A percentile compares a stretch with the other conserved stretches of the same genome.
phyloP scores from a whole-genome alignment of 768 basidiomycete genomes.

The Leccinellum luteum region DNA sequence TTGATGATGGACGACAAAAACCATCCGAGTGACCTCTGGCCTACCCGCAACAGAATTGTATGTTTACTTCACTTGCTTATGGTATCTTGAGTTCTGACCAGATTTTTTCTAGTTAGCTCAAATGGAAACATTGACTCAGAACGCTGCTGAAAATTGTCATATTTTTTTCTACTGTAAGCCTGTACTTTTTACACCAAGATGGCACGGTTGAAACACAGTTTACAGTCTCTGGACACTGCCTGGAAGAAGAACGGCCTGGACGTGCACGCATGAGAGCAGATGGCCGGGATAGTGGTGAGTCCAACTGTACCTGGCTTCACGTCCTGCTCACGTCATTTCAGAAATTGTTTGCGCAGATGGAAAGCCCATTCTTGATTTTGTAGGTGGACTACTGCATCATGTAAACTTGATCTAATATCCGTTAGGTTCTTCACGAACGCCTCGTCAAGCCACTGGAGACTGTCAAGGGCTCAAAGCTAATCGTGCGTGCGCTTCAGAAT shows the following conservation, averaged over 20 bases:
- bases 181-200: background rate
- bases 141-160: slow-evolving; percentile 42
- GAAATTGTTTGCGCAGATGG: slow-evolving; percentile 23
- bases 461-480: slow-evolving; percentile 18
- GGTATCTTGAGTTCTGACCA: background rate
- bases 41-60: background rate
- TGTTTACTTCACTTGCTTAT: background rate
- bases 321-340: background rate
- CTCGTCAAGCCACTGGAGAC: slow-evolving; percentile 19
- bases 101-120: slow-evolving; percentile 30
- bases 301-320: background rate
- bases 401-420: background rate
- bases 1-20: background rate
- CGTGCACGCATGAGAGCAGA: slow-evolving; percentile 40
- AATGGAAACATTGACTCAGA: slow-evolving; percentile 41
- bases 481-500: slow-evolving; percentile 9
- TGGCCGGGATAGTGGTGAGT: slow-evolving; percentile 46
- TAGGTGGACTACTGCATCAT: background rate
- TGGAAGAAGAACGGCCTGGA: slow-evolving; percentile 20
- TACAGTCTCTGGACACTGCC: slow-evolving; percentile 15
- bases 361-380: slow-evolving; percentile 22
- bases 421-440: slow-evolving; percentile 19
- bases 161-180: slow-evolving; percentile 56
- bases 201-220: background rate
- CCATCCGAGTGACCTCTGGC: background rate